phyloP scores from a whole-genome alignment of 2,329 filamentous ascomycete genomes.

The Torrubiellomyces zombiae region DNA sequence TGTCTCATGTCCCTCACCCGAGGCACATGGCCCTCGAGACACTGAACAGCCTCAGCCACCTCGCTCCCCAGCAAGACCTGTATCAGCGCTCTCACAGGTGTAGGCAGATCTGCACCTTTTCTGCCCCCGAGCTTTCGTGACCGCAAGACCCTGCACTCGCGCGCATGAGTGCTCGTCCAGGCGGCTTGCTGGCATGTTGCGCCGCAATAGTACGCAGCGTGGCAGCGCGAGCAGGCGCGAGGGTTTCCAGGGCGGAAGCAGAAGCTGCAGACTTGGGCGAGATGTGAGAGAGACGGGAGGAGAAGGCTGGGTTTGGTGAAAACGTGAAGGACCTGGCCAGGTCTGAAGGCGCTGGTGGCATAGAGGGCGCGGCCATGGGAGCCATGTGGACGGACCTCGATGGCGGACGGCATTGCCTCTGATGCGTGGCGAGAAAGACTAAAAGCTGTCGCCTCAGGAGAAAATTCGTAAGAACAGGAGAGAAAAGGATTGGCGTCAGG shows the following conservation, averaged over 20 bases:
- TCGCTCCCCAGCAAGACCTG: slow-evolving; percentile 28
- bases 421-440: background rate
- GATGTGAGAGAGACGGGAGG: slow-evolving; percentile 26
- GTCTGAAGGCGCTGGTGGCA: slow-evolving; percentile 22
- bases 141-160: slow-evolving; percentile 34
- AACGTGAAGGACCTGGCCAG: slow-evolving; percentile 28
- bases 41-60: slow-evolving; percentile 15
- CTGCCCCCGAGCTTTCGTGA: slow-evolving; percentile 8
- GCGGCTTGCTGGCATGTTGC: slow-evolving; percentile 34
- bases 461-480: background rate
- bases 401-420: slow-evolving; percentile 3
- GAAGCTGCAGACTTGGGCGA: slow-evolving; percentile 28
- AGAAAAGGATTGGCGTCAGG: too few relatives aligned
- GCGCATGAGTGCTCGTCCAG: slow-evolving; percentile 34
- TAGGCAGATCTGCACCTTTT: slow-evolving; percentile 25
- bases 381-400: slow-evolving; percentile 12
- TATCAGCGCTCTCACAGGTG: slow-evolving; percentile 35
- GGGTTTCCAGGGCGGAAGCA: slow-evolving; percentile 22
- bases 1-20: slow-evolving; percentile 17
- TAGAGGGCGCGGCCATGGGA: slow-evolving; percentile 29
- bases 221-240: slow-evolving; percentile 35
- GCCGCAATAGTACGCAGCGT: slow-evolving; percentile 36
- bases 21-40: slow-evolving; percentile 28
- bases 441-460: background rate
- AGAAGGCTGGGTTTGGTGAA: slow-evolving; percentile 26